Percentiles rank a stretch among this genome's conserved stretches.
Conservation (phyloP, 305 asterid genomes). For the Withania somnifera region DNA sequence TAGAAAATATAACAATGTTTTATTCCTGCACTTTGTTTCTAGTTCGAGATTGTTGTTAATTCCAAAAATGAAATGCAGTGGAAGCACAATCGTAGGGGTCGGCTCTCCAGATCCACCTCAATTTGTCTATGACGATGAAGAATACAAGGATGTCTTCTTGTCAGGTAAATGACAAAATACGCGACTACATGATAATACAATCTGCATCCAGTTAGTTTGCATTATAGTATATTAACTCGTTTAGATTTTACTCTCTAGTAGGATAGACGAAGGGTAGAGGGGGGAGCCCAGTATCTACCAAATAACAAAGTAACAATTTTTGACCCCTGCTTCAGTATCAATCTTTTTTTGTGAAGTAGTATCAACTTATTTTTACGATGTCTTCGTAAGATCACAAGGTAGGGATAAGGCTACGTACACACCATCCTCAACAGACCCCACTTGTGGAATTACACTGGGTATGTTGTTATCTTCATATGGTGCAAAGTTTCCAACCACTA, state of each 20-base stretch:
- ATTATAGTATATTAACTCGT: not conserved
- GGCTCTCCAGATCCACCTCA: conserved; percentile 95
- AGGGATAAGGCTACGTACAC: too few species aligned
- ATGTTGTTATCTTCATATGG: too few species aligned
- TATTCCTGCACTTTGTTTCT: not conserved
- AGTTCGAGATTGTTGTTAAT: not conserved
- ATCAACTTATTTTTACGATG: not conserved
- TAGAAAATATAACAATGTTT: not conserved
- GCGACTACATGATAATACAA: not conserved
- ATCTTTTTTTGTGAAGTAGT: too few species aligned
- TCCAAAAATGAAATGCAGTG: conserved; percentile 24
- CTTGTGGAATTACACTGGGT: too few species aligned
- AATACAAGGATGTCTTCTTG: conserved; percentile 69
- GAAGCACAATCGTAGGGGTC: conserved; percentile 91
- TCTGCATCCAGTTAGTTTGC: not conserved
- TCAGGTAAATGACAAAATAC: conserved; percentile 40
- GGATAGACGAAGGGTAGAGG: not conserved
- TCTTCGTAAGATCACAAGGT: not conserved
- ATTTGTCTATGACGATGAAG: conserved; percentile 73
- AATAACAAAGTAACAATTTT: not conserved
- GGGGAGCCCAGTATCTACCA: not conserved
- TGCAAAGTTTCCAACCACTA: too few species aligned
- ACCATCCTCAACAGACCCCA: too few species aligned
- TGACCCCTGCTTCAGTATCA: not conserved
- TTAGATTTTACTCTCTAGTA: not conserved